These are phyloP conservation scores for Dictyostelium firmibasis DNA, from an alignment of 78 protist genomes.

Conservation along the genomic window DNA sequence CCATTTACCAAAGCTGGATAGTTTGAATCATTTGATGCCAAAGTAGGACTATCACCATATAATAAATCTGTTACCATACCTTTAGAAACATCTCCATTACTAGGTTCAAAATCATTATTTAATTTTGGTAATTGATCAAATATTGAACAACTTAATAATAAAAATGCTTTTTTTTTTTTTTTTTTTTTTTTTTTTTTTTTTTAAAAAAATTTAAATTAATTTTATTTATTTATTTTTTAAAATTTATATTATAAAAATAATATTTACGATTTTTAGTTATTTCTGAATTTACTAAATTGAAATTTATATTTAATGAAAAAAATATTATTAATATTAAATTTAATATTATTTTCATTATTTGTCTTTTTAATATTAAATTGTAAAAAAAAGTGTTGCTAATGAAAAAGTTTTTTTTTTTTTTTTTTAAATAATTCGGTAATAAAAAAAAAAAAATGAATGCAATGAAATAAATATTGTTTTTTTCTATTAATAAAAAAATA, in stretches of 20 bases:
- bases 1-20: background rate
- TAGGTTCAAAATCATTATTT: constrained; percentile 51
- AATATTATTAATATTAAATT: background rate
- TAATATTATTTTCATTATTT: background rate
- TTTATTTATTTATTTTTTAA: background rate
- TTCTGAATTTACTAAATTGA: background rate
- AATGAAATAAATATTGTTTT: too few relatives aligned
- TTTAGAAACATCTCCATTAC: constrained; percentile 4
- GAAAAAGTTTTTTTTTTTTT: too few relatives aligned
- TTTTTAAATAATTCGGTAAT: too few relatives aligned
- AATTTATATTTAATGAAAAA: background rate
- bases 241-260: too few relatives aligned
- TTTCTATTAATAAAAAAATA: too few relatives aligned
- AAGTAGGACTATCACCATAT: background rate
- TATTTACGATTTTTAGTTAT: background rate
- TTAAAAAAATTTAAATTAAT: background rate
- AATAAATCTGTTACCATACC: constrained; percentile 10
- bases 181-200: background rate
- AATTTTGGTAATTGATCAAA: constrained; percentile 59
- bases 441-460: too few relatives aligned
- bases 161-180: background rate
- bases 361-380: too few relatives aligned
- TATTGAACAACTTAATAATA: background rate
- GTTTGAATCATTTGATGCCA: background rate
- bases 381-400: too few relatives aligned